Evolutionary conservation across 495 filamentous ascomycete species (phyloP).

Genomic region (Thermochaetoides thermophila): DNA sequence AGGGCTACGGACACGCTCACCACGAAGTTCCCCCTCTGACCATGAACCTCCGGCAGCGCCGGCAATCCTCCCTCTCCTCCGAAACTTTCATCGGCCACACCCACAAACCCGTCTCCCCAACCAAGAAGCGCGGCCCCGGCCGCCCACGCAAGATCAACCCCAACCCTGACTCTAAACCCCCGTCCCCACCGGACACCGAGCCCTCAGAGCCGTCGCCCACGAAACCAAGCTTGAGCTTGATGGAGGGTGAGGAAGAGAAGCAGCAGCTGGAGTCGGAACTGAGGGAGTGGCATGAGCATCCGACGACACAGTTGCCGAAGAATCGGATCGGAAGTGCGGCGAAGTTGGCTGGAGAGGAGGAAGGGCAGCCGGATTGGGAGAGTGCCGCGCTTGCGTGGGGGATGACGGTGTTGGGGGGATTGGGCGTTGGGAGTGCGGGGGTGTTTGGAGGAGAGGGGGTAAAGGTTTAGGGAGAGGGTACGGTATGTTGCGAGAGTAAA

Average conservation of each 20-base stretch:
- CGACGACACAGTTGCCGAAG: slow-evolving; percentile 17
- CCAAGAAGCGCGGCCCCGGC: slow-evolving; percentile 5
- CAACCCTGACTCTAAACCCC: too few relatives aligned
- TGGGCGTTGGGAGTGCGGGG: slow-evolving; percentile 25
- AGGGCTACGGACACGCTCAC: neutral
- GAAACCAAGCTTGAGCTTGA: too few relatives aligned
- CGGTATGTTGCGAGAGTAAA: too few relatives aligned
- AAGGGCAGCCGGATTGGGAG: slow-evolving; percentile 30
- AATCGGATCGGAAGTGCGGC: slow-evolving; percentile 9
- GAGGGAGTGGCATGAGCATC: slow-evolving; percentile 6
- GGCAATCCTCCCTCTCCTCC: slow-evolving; percentile 1
- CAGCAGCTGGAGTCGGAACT: slow-evolving; percentile 9
- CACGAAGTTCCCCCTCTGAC: slow-evolving; percentile 1
- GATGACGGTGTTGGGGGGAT: slow-evolving; percentile 23
- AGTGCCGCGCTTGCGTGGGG: slow-evolving; percentile 30
- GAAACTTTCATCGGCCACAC: too few relatives aligned
- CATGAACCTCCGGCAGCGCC: slow-evolving; percentile 3
- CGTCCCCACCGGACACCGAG: too few relatives aligned
- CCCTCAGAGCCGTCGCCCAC: too few relatives aligned
- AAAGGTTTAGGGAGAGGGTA: too few relatives aligned
- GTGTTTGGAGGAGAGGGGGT: slow-evolving; percentile 31
- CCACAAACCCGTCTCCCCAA: neutral
- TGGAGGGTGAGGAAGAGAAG: slow-evolving; percentile 12
- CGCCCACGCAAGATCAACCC: slow-evolving; percentile 18
- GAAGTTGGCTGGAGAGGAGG: slow-evolving; percentile 17